Evolutionary conservation across 208 protist species (phyloP).

Genomic region (Trypanosoma rangeli): DNA sequence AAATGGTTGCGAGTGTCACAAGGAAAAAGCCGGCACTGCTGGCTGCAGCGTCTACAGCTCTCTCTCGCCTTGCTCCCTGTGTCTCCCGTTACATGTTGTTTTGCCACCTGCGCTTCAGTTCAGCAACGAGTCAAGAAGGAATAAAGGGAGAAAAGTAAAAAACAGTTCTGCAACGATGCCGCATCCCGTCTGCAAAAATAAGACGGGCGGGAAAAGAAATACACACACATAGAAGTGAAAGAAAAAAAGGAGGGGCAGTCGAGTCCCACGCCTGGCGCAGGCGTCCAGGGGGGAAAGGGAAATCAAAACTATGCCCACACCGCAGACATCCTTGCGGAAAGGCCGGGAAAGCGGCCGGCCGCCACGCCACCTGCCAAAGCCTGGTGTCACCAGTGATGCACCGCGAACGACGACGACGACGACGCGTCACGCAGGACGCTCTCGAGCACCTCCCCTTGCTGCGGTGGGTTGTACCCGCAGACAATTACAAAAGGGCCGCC

Average conservation of each 20-base stretch:
- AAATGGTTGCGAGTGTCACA: no score
- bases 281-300: no score
- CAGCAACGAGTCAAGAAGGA: constrained; percentile 9
- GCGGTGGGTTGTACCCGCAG: constrained; percentile 28
- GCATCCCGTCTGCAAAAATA: background rate
- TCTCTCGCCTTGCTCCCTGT: background rate
- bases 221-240: no score
- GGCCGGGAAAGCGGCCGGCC: no score
- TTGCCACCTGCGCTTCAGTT: constrained; percentile 6
- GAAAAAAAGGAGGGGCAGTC: no score
- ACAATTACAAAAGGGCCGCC: constrained; percentile 33
- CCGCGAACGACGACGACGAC: constrained; percentile 3
- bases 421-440: background rate
- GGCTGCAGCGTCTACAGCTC: no score
- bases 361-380: background rate
- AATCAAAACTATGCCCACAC: no score
- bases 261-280: no score
- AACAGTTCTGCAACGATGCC: background rate
- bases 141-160: constrained; percentile 4
- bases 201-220: background rate
- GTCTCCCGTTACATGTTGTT: background rate
- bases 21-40: no score
- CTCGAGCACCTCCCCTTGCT: background rate
- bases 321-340: no score
- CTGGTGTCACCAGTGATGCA: constrained; percentile 16